Evolutionary conservation across 2,329 filamentous ascomycete genomes (phyloP), one percentile per base, ranked within the genome.

Genomic region (Aspergillus niger): DNA sequence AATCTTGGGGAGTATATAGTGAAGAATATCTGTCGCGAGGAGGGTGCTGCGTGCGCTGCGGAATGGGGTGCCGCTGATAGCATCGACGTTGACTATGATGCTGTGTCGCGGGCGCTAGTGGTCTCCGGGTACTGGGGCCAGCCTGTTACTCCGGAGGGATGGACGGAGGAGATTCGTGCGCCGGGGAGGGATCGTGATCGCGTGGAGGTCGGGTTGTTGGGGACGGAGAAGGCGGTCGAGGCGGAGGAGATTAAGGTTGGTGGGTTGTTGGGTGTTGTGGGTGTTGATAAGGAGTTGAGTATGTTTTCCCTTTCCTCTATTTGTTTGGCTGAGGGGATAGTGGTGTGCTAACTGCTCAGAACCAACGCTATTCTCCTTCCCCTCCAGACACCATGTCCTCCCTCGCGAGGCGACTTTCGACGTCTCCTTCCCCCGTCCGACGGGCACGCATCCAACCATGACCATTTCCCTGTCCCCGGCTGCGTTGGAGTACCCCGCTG

Each of bases 391-490:
- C 75, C 86, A 90, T 67, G 80, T 84, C 11, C 77, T 85, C 13
- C 74, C 77, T 2, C 67, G 71, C 20, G 74, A 80, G 0, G 74
- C 79, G 11, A 83, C 77, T 55, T 96, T 91, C 74, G 82, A 80
- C 0, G 82, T 87, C 20, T 76, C 77, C 0, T 92, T 96, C 70
- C 73, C 85, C n/a, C 65, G 80, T 2, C 92, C 92, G 1, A 89
- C 88, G 0, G 93, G 94, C 8, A 83, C 97, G 8, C 94, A 97
- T 76, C 94, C 94, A 2, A 91, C 87, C 0, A 81, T 97, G 61
- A 85, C 88, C 67, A 82, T 96, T 55, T 82, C 79, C 2, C 79
- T 97, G 38, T 82, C 83, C 49, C 79, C 81, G 3, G 66, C 74
- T 15, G 78, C 77, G 24, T 72, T 80, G 22, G 77, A 84, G 15